phyloP scores from a whole-genome alignment of 805 yeast genomes.

The Nakazawaea peltata region DNA sequence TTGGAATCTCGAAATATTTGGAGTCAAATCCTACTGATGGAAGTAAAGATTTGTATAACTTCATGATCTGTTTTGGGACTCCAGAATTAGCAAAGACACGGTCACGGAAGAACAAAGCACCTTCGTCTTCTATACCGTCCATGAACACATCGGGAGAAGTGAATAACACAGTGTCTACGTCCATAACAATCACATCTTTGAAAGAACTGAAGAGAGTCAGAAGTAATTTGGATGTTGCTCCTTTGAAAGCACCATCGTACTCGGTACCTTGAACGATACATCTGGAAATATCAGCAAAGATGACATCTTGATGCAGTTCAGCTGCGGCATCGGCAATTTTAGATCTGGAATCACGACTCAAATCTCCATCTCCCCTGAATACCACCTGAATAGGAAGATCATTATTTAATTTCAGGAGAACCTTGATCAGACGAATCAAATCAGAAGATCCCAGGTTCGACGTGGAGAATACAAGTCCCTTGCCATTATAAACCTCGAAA shows the following conservation, averaged over 20 bases:
- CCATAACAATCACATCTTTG: constrained; percentile 29
- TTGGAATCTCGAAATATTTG: constrained; percentile 27
- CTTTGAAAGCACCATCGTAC: constrained; percentile 15
- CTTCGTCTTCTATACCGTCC: constrained; percentile 24
- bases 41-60: constrained; percentile 35
- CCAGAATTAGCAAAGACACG: constrained; percentile 20
- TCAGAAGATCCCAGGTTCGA: constrained; percentile 30
- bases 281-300: constrained; percentile 14
- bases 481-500: too few relatives aligned
- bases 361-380: constrained; percentile 14
- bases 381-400: constrained; percentile 17
- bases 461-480: constrained; percentile 48
- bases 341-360: constrained; percentile 19
- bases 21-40: constrained; percentile 35
- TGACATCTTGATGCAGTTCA: not conserved
- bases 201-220: constrained; percentile 30
- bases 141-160: constrained; percentile 25
- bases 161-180: constrained; percentile 36
- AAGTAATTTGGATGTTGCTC: constrained; percentile 28
- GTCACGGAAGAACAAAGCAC: constrained; percentile 42
- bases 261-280: constrained; percentile 3
- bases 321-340: constrained; percentile 18
- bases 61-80: constrained; percentile 27
- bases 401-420: constrained; percentile 15
- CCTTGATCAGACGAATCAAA: constrained; percentile 12